Evolutionary conservation across 73 alveolate genomes (phyloP).

Genomic region (Paraurostyla sp.): DNA sequence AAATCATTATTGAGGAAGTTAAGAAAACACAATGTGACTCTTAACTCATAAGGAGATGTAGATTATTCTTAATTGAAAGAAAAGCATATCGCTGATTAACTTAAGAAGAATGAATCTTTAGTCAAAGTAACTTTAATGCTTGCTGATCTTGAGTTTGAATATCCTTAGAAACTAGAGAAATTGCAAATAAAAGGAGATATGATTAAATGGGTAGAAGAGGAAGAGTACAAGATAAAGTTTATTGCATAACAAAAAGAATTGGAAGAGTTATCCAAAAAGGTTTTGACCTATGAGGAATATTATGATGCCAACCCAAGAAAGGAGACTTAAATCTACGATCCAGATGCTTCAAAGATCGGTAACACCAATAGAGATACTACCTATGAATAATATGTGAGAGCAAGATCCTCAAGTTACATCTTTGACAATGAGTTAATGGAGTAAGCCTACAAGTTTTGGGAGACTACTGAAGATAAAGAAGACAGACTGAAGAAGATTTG

Average conservation of each 20-base stretch:
- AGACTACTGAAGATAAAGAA: conserved; percentile 48
- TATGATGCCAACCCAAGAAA: conserved; percentile 18
- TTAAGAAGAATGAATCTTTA: conserved; percentile 60
- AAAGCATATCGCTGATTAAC: not conserved
- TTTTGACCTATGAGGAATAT: conserved; percentile 71
- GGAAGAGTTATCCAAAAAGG: conserved; percentile 17
- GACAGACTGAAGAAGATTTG: conserved; percentile 66
- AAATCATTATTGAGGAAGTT: conserved; percentile 32
- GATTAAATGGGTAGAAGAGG: conserved; percentile 51
- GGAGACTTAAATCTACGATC: conserved; percentile 15
- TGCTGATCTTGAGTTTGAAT: conserved; percentile 67
- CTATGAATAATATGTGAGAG: conserved; percentile 39
- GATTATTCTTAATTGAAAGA: conserved; percentile 44
- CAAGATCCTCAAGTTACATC: conserved; percentile 46
- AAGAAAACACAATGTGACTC: conserved; percentile 51
- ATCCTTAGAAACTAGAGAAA: conserved; percentile 72
- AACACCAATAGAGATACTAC: conserved; percentile 13
- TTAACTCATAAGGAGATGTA: conserved; percentile 61
- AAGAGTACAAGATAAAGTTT: conserved; percentile 49
- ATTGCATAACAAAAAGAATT: conserved; percentile 33
- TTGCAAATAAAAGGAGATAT: conserved; percentile 64
- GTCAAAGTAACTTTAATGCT: conserved; percentile 67
- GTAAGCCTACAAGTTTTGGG: conserved; percentile 65
- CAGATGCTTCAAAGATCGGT: not conserved
- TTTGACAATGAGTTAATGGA: conserved; percentile 70